phyloP scores from a whole-genome alignment of 768 basidiomycete genomes.

The Pleurotus platypus region DNA sequence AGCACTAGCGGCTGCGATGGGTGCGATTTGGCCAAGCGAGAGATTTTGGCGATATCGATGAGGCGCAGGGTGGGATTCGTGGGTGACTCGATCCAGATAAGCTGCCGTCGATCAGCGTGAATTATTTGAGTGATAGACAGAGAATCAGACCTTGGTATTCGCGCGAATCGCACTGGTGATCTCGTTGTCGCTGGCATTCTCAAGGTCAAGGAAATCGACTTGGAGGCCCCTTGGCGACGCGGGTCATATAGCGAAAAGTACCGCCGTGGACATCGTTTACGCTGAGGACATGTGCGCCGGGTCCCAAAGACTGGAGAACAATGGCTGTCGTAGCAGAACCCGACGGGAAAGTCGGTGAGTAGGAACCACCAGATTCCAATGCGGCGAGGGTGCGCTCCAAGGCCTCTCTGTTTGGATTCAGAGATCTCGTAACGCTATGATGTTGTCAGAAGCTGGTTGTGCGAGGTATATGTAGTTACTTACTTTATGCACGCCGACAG shows the following conservation, averaged over 20 bases:
- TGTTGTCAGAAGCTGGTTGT: no score
- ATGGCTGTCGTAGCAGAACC: conserved; percentile 87
- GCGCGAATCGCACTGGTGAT: conserved; percentile 61
- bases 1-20: conserved; percentile 71
- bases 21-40: conserved; percentile 59
- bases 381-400: conserved; percentile 77
- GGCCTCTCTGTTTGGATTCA: conserved; percentile 83
- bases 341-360: conserved; percentile 78
- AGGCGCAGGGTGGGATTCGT: conserved; percentile 93
- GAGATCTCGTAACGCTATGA: conserved; percentile 77
- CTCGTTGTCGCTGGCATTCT: conserved; percentile 60
- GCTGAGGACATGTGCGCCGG: conserved; percentile 74
- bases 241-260: conserved; percentile 79
- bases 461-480: conserved; percentile 9
- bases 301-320: conserved; percentile 70
- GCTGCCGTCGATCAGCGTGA: conserved; percentile 10
- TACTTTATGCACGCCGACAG: conserved; percentile 75
- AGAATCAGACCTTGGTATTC: conserved; percentile 72
- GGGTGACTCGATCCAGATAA: conserved; percentile 93
- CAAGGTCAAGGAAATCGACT: conserved; percentile 79
- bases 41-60: conserved; percentile 74
- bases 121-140: background rate
- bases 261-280: conserved; percentile 96
- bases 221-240: conserved; percentile 59
- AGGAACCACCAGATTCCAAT: conserved; percentile 69